Evolutionary conservation across 352 stramenopile species (phyloP).

Genomic region (Phytophthora cactorum): DNA sequence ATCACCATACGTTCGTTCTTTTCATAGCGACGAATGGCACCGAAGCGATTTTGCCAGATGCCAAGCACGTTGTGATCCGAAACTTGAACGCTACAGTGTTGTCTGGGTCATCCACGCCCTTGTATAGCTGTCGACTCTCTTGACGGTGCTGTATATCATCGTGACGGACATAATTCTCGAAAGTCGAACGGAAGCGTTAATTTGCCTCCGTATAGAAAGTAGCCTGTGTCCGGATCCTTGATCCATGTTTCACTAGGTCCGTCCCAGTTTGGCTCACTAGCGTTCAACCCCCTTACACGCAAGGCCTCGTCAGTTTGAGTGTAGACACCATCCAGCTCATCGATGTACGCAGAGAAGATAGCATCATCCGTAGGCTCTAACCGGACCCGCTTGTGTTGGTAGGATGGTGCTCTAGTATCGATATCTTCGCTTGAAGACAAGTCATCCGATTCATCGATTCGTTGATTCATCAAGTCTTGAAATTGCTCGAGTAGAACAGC

Average conservation of each 20-base stretch:
- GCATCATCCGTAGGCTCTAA: constrained; percentile 12
- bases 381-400: constrained; percentile 15
- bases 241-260: constrained; percentile 6
- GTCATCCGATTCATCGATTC: neutral
- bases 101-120: constrained; percentile 8
- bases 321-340: constrained; percentile 12
- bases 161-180: neutral
- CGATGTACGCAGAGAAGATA: constrained; percentile 9
- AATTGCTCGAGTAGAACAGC: constrained; percentile 12
- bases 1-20: constrained; percentile 19
- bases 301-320: constrained; percentile 18
- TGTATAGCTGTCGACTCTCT: constrained; percentile 14
- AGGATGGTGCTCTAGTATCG: neutral
- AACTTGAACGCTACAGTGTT: constrained; percentile 29
- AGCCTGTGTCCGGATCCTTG: constrained; percentile 17
- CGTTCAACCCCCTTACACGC: neutral
- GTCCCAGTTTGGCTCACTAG: constrained; percentile 1
- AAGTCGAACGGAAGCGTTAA: constrained; percentile 16
- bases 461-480: neutral
- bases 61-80: constrained; percentile 14
- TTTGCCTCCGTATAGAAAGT: constrained; percentile 19
- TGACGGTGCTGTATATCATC: constrained; percentile 14
- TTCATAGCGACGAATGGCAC: constrained; percentile 19
- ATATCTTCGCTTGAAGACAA: neutral
- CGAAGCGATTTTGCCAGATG: constrained; percentile 8